A percentile compares a stretch with the other conserved stretches of the same genome.
Evolutionary conservation across 2,329 filamentous ascomycete genomes (phyloP).

Genomic region (Fusarium piperis): DNA sequence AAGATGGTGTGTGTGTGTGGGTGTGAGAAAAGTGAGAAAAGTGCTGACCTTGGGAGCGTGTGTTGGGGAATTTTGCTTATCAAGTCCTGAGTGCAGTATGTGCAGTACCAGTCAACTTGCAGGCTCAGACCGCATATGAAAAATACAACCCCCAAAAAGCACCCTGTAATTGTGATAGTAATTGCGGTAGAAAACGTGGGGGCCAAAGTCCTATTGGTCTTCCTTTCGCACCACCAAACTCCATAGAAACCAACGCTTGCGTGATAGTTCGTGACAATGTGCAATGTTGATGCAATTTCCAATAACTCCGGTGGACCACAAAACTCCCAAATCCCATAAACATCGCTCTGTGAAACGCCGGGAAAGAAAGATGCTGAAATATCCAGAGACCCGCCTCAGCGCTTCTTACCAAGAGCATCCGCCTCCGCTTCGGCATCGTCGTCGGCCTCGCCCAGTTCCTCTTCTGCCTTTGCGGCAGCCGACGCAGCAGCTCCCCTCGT

Average conservation of each 20-base stretch:
- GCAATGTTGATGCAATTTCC: conserved; percentile 6
- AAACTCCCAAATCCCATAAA: neutral
- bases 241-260: neutral
- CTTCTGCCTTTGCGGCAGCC: conserved; percentile 50
- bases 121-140: neutral
- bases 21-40: neutral
- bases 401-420: conserved; percentile 53
- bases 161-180: neutral
- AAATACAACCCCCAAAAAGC: neutral
- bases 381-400: conserved; percentile 31
- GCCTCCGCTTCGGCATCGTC: conserved; percentile 58
- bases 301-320: conserved; percentile 18
- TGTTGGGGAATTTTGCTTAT: neutral
- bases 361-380: neutral
- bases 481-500: conserved; percentile 53
- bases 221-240: neutral
- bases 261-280: conserved; percentile 1
- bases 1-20: neutral
- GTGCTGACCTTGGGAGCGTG: neutral
- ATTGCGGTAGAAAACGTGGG: neutral
- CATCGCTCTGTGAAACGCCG: conserved; percentile 12
- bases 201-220: neutral
- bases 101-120: neutral
- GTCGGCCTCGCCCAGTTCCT: conserved; percentile 63
- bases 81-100: neutral